Conservation (phyloP, 768 basidiomycete genomes). For the Psilocybe subaeruginosa region DNA sequence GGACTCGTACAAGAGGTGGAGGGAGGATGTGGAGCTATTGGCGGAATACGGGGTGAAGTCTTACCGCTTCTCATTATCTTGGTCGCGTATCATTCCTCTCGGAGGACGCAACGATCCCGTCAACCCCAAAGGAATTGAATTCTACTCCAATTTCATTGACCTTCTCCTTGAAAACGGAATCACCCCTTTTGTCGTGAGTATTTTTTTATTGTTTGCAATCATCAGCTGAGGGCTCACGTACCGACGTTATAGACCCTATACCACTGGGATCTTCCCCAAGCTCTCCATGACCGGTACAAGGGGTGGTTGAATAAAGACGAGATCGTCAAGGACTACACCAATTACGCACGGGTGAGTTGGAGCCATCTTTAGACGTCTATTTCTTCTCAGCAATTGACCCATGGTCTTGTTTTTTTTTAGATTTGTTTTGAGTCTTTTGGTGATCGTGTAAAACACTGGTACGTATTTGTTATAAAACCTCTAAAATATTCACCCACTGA, state of each 20-base stretch:
- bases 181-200: constrained; percentile 65
- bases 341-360: constrained; percentile 55
- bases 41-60: constrained; percentile 66
- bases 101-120: constrained; percentile 75
- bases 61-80: constrained; percentile 78
- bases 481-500: constrained; percentile 22
- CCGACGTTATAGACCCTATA: constrained; percentile 56
- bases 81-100: constrained; percentile 76
- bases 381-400: constrained; percentile 22
- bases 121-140: constrained; percentile 69
- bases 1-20: constrained; percentile 71
- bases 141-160: constrained; percentile 74
- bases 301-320: constrained; percentile 79
- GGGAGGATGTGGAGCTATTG: constrained; percentile 66
- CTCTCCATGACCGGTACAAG: constrained; percentile 70
- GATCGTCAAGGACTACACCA: constrained; percentile 64
- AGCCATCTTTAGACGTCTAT: constrained; percentile 1
- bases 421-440: constrained; percentile 78
- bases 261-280: constrained; percentile 83
- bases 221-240: neutral
- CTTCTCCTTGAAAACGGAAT: constrained; percentile 64
- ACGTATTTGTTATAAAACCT: constrained; percentile 15
- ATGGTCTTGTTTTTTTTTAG: constrained; percentile 30
- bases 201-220: neutral
- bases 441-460: constrained; percentile 79